phyloP scores from a whole-genome alignment of 2,329 filamentous ascomycete genomes.

The Arthrinium phaeospermum region DNA sequence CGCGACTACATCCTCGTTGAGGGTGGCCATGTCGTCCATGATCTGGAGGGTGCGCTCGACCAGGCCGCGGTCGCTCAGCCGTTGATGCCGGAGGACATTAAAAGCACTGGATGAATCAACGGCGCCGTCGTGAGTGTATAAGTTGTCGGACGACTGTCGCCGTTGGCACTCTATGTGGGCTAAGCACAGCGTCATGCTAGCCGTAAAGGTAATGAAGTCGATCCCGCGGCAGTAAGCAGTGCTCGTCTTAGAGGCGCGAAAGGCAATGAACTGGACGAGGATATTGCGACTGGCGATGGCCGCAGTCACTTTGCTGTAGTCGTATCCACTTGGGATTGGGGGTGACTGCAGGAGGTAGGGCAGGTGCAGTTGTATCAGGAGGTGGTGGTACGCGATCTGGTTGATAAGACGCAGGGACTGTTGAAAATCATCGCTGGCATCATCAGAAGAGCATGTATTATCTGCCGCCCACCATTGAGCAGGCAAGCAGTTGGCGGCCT shows the following conservation, averaged over 20 bases:
- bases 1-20: slow-evolving; percentile 37
- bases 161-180: slow-evolving; percentile 43
- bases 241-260: slow-evolving; percentile 38
- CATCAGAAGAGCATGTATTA: slow-evolving; percentile 30
- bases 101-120: slow-evolving; percentile 23
- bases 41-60: slow-evolving; percentile 21
- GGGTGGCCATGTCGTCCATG: slow-evolving; percentile 28
- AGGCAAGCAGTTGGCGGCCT: slow-evolving; percentile 44
- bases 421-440: slow-evolving; percentile 30
- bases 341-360: slow-evolving; percentile 47
- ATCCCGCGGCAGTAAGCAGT: slow-evolving; percentile 47
- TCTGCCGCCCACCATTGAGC: slow-evolving; percentile 48
- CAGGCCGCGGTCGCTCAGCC: slow-evolving; percentile 17
- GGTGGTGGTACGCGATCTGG: slow-evolving; percentile 49
- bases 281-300: slow-evolving; percentile 50
- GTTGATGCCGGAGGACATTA: slow-evolving; percentile 26
- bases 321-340: slow-evolving; percentile 36
- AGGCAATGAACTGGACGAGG: slow-evolving; percentile 45
- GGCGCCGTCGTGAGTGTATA: neutral
- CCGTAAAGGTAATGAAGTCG: slow-evolving; percentile 49
- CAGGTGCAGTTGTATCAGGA: slow-evolving; percentile 51
- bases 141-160: slow-evolving; percentile 1
- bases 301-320: slow-evolving; percentile 47
- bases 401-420: slow-evolving; percentile 45
- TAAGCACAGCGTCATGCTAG: slow-evolving; percentile 46